phyloP scores from a whole-genome alignment of 208 protist species.

The Crithidia thermophila region DNA sequence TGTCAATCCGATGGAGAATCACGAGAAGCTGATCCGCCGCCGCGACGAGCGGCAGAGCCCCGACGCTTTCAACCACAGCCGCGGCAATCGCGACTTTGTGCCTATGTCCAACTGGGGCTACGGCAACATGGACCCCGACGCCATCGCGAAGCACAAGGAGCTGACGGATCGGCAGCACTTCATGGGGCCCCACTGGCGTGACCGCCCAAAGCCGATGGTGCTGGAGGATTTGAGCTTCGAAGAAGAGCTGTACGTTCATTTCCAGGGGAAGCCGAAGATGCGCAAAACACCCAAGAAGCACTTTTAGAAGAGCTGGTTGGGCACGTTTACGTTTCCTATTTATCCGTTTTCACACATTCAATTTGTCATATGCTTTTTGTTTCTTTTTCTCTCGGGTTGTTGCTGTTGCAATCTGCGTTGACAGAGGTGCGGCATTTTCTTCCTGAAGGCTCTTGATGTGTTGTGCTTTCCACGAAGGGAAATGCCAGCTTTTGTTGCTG shows the following conservation, averaged over 20 bases:
- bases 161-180: slow-evolving; percentile 86
- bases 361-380: slow-evolving; percentile 4
- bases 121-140: slow-evolving; percentile 90
- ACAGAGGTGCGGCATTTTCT: too few species aligned
- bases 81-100: slow-evolving; percentile 86
- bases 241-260: slow-evolving; percentile 89
- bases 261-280: slow-evolving; percentile 88
- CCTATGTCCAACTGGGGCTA: slow-evolving; percentile 92
- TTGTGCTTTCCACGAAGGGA: too few species aligned
- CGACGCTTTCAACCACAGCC: slow-evolving; percentile 80
- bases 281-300: slow-evolving; percentile 91
- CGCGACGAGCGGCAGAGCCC: slow-evolving; percentile 72
- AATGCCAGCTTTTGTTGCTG: too few species aligned
- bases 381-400: too few species aligned
- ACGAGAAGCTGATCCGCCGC: slow-evolving; percentile 54
- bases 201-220: slow-evolving; percentile 79
- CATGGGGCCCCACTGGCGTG: slow-evolving; percentile 88
- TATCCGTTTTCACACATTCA: neutral
- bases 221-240: slow-evolving; percentile 91
- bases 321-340: too few species aligned
- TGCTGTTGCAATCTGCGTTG: too few species aligned
- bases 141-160: slow-evolving; percentile 86
- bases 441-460: too few species aligned
- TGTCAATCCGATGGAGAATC: slow-evolving; percentile 82
- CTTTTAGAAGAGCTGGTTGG: slow-evolving; percentile 38